Percentiles rank a stretch among this genome's conserved stretches.
Evolutionary conservation across 768 basidiomycete species (phyloP).

Genomic region (Termitomyces sp.): DNA sequence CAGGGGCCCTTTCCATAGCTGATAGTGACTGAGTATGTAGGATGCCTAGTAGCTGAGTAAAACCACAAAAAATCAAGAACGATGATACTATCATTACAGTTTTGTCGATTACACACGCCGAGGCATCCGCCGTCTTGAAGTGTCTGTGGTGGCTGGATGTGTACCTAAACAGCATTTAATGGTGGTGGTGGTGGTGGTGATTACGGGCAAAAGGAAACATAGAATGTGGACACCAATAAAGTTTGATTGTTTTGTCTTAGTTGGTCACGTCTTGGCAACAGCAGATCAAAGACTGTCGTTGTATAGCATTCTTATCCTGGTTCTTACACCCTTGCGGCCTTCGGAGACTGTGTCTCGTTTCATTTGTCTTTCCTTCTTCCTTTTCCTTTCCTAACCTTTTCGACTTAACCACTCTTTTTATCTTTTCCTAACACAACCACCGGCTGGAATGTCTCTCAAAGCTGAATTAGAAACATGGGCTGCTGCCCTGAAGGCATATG

Average conservation of each 20-base stretch:
- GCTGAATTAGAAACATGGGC: conserved; percentile 84
- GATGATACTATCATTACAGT: too few species aligned
- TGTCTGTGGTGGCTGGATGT: too few species aligned
- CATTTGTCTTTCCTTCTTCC: conserved; percentile 17
- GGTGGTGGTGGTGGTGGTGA: too few species aligned
- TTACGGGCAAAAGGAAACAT: too few species aligned
- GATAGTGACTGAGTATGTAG: too few species aligned
- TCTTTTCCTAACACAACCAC: conserved; percentile 20
- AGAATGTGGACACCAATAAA: too few species aligned
- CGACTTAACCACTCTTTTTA: conserved; percentile 8
- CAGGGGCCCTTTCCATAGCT: too few species aligned
- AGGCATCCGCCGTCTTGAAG: too few species aligned
- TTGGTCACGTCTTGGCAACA: conserved; percentile 26
- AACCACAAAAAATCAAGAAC: too few species aligned
- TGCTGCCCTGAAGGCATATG: conserved; percentile 84
- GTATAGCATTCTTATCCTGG: conserved; percentile 11
- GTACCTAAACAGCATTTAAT: too few species aligned
- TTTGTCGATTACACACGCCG: too few species aligned
- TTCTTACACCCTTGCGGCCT: conserved; percentile 20
- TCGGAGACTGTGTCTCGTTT: conserved; percentile 42
- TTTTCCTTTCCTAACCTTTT: conserved; percentile 18
- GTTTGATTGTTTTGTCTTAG: conserved; percentile 1
- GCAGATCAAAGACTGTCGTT: conserved; percentile 14
- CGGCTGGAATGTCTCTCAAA: conserved; percentile 52
- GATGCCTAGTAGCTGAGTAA: too few species aligned